A percentile compares a stretch with the other conserved stretches of the same genome.
phyloP scores from a whole-genome alignment of 352 stramenopile species.

The Hyaloperonospora brassicae region DNA sequence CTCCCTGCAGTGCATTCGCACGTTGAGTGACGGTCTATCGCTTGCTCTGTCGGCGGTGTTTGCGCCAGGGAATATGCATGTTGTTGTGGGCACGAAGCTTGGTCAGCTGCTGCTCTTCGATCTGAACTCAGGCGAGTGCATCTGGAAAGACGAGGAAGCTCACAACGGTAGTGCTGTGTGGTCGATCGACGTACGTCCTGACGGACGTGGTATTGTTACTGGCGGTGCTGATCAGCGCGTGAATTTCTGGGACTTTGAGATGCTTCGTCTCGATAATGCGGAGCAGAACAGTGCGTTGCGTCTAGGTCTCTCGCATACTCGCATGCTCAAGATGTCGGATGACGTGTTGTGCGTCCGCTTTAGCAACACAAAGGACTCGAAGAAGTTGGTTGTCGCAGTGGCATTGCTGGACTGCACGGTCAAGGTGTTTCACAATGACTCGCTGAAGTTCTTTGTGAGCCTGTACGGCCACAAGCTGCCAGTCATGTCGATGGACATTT shows the following conservation, averaged over 20 bases:
- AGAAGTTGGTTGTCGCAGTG: slow-evolving; percentile 85
- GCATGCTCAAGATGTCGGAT: slow-evolving; percentile 97
- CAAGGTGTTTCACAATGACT: slow-evolving; percentile 99
- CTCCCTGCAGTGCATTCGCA: slow-evolving; percentile 88
- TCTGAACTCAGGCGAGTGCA: slow-evolving; percentile 91
- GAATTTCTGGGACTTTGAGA: slow-evolving; percentile 99
- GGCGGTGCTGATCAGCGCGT: slow-evolving; percentile 95
- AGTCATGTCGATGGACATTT: slow-evolving; percentile 97
- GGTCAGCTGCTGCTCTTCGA: slow-evolving; percentile 92
- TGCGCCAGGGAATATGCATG: slow-evolving; percentile 93
- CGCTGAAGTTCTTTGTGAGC: slow-evolving; percentile 98
- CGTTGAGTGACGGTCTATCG: slow-evolving; percentile 67
- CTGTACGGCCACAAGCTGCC: slow-evolving; percentile 99
- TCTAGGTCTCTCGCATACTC: slow-evolving; percentile 89
- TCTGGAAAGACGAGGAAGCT: slow-evolving; percentile 77
- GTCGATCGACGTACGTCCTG: slow-evolving; percentile 92
- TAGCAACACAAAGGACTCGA: slow-evolving; percentile 88
- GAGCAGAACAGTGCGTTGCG: slow-evolving; percentile 46
- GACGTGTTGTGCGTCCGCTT: slow-evolving; percentile 97
- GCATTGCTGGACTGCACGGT: slow-evolving; percentile 95
- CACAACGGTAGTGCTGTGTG: slow-evolving; percentile 94
- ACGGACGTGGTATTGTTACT: slow-evolving; percentile 90
- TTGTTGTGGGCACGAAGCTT: slow-evolving; percentile 95
- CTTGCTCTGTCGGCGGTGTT: slow-evolving; percentile 92
- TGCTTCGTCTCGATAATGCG: slow-evolving; percentile 45